Evolutionary conservation across 2,329 filamentous ascomycete genomes (phyloP).

Genomic region (Colletotrichum orbiculare): DNA sequence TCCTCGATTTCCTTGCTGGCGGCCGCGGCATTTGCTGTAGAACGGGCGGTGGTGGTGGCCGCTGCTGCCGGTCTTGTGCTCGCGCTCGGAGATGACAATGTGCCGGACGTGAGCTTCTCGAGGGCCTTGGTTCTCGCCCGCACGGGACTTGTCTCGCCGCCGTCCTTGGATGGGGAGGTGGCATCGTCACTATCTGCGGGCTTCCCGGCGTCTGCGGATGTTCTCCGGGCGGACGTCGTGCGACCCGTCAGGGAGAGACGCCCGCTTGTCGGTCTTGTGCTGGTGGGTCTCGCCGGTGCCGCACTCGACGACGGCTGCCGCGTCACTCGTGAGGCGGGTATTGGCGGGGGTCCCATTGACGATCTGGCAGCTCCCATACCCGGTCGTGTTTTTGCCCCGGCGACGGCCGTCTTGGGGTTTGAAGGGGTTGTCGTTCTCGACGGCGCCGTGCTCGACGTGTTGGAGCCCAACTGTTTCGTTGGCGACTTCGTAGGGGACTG

Average conservation of each 20-base stretch:
- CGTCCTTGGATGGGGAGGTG: slow-evolving; percentile 62
- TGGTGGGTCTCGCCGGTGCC: slow-evolving; percentile 40
- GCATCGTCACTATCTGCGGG: slow-evolving; percentile 50
- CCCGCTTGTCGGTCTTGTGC: slow-evolving; percentile 52
- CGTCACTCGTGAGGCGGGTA: slow-evolving; percentile 55
- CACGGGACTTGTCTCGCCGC: slow-evolving; percentile 64
- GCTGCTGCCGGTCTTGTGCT: slow-evolving; percentile 39
- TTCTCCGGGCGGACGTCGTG: slow-evolving; percentile 53
- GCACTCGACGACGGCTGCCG: slow-evolving; percentile 59
- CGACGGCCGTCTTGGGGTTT: slow-evolving; percentile 58
- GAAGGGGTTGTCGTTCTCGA: slow-evolving; percentile 75
- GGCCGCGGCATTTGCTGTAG: slow-evolving; percentile 57
- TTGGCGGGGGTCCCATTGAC: slow-evolving; percentile 75
- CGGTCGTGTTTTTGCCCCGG: slow-evolving; percentile 63
- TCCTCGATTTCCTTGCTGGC: slow-evolving; percentile 81
- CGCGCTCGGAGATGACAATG: slow-evolving; percentile 43
- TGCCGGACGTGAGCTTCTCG: slow-evolving; percentile 59
- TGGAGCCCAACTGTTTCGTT: slow-evolving; percentile 75
- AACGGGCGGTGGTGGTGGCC: slow-evolving; percentile 43
- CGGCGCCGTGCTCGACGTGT: slow-evolving; percentile 64
- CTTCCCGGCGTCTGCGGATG: slow-evolving; percentile 59
- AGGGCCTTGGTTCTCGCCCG: slow-evolving; percentile 61
- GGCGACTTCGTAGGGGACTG: slow-evolving; percentile 84
- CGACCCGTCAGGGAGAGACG: slow-evolving; percentile 53
- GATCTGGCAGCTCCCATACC: slow-evolving; percentile 65